These are phyloP conservation scores for Rachicladosporium sp. DNA, from an alignment of 2,329 filamentous ascomycete species.

Conservation along the genomic window DNA sequence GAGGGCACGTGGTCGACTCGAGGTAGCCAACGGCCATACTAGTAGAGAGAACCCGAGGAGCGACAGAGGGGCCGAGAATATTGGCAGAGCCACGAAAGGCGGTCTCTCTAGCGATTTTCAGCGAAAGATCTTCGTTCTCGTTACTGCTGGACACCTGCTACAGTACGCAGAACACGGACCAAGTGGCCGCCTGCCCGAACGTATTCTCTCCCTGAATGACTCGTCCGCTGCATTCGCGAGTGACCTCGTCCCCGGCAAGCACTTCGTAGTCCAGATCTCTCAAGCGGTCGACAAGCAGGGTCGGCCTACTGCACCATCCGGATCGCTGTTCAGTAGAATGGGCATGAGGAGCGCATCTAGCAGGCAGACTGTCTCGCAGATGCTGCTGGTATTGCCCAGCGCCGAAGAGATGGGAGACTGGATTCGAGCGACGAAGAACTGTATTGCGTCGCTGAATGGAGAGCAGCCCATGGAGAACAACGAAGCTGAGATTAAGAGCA, in stretches of 20 bases:
- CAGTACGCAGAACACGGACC: slow-evolving; percentile 62
- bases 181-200: slow-evolving; percentile 62
- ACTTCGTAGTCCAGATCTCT: slow-evolving; percentile 68
- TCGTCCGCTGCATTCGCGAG: slow-evolving; percentile 70
- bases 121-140: slow-evolving; percentile 58
- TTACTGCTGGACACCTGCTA: slow-evolving; percentile 58
- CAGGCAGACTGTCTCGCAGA: slow-evolving; percentile 39
- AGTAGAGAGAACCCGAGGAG: slow-evolving; percentile 2
- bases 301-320: slow-evolving; percentile 34
- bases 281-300: slow-evolving; percentile 52
- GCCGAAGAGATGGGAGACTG: slow-evolving; percentile 66
- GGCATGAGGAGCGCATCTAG: slow-evolving; percentile 36
- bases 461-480: too few species aligned
- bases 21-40: background rate
- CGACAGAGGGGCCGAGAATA: slow-evolving; percentile 8
- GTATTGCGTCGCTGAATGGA: background rate
- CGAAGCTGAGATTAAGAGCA: too few species aligned
- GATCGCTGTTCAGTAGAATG: slow-evolving; percentile 54
- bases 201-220: slow-evolving; percentile 57
- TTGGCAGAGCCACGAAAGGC: slow-evolving; percentile 9
- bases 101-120: slow-evolving; percentile 40
- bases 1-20: slow-evolving; percentile 3
- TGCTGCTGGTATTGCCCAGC: slow-evolving; percentile 61
- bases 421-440: slow-evolving; percentile 19
- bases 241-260: slow-evolving; percentile 65